Percentiles rank a stretch among this genome's conserved stretches.
These are phyloP conservation scores for Fusarium continuum DNA, from an alignment of 2,329 filamentous ascomycete genomes.

Conservation along the genomic window DNA sequence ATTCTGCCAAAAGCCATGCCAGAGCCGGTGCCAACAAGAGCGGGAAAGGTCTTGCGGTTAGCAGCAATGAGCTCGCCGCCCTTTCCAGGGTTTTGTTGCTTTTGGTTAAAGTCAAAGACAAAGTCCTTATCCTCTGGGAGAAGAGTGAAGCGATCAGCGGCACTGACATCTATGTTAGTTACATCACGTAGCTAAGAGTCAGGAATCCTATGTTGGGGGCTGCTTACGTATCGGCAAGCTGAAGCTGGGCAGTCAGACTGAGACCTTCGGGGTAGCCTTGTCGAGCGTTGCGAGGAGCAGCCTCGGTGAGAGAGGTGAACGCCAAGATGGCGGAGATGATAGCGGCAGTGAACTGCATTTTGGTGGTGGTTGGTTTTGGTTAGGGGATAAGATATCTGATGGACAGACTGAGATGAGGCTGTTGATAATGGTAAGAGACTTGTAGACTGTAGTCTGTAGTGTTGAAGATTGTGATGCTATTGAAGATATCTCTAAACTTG, in stretches of 20 bases:
- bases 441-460: no score
- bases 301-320: constrained; percentile 47
- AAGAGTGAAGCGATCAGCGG: constrained; percentile 55
- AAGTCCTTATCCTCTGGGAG: constrained; percentile 57
- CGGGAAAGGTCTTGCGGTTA: constrained; percentile 66
- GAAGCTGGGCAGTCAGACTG: constrained; percentile 51
- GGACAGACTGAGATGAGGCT: not conserved
- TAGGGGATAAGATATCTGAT: not conserved
- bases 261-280: constrained; percentile 30
- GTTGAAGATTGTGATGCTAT: constrained; percentile 24
- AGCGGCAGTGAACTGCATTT: constrained; percentile 44
- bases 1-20: constrained; percentile 63
- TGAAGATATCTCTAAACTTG: constrained; percentile 30
- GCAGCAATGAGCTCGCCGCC: constrained; percentile 61
- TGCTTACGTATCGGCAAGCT: constrained; percentile 52
- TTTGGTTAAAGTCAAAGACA: constrained; percentile 58
- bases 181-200: not conserved
- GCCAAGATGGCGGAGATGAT: constrained; percentile 52
- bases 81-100: constrained; percentile 36
- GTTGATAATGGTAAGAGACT: not conserved
- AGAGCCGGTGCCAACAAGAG: constrained; percentile 61
- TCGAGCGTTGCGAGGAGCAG: constrained; percentile 36
- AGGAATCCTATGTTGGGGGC: not conserved
- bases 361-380: constrained; percentile 36
- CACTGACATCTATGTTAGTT: constrained; percentile 44